A percentile compares a stretch with the other conserved stretches of the same genome.
Conservation (phyloP, 306 rosid species). For the Glycyrrhiza uralensis region DNA sequence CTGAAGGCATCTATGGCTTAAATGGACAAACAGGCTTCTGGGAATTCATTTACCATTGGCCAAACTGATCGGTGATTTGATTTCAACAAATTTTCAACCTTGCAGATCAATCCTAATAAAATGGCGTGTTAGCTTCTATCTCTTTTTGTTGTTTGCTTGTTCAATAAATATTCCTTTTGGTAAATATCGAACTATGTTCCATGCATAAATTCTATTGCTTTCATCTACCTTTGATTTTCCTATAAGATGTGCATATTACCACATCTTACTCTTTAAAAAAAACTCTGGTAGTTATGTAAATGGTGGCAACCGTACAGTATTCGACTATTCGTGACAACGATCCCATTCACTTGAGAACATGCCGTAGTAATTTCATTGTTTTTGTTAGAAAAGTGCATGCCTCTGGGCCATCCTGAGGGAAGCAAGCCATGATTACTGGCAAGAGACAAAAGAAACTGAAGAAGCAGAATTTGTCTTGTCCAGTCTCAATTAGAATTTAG, state of each 20-base stretch:
- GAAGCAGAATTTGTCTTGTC: not conserved
- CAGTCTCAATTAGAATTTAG: not conserved
- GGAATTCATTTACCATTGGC: constrained; percentile 41
- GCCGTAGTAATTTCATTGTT: not conserved
- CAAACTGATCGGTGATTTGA: constrained; percentile 15
- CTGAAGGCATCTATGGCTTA: constrained; percentile 43
- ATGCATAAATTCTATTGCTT: not conserved
- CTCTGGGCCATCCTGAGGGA: not conserved
- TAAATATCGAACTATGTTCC: not conserved
- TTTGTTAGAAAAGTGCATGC: not conserved
- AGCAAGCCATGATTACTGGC: not conserved
- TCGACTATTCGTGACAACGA: too few species aligned
- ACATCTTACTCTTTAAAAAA: too few species aligned
- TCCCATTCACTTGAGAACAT: not conserved
- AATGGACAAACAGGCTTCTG: constrained; percentile 33
- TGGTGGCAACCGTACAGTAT: too few species aligned
- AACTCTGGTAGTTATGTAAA: too few species aligned
- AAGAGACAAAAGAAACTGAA: not conserved
- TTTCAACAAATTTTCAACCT: not conserved
- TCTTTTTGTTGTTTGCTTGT: not conserved
- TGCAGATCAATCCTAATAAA: not conserved
- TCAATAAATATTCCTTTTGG: not conserved
- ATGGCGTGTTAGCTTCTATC: not conserved
- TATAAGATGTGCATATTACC: not conserved
- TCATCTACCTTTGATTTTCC: not conserved